Evolutionary conservation across 192 early-diverging fungal genomes (phyloP).

Genomic region (Coemansia sp.): DNA sequence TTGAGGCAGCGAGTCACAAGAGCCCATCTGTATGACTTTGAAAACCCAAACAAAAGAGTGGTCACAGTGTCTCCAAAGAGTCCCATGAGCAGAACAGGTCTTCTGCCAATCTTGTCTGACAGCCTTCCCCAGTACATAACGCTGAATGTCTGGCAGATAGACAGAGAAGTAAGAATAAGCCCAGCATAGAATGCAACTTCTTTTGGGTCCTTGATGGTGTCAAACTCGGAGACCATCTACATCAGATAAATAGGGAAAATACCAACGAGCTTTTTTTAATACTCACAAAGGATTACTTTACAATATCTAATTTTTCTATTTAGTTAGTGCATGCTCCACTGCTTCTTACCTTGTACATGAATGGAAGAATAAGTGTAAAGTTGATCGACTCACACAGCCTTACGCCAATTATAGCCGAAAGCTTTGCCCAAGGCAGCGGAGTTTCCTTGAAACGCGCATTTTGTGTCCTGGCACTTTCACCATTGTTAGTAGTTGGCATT

Average conservation of each 20-base stretch:
- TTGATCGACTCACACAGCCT: neutral
- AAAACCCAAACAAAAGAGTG: conserved; percentile 71
- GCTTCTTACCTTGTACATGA: neutral
- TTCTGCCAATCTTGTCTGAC: conserved; percentile 55
- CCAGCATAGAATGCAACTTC: conserved; percentile 62
- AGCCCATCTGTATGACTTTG: conserved; percentile 60
- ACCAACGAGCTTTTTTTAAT: too few relatives aligned
- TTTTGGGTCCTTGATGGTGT: conserved; percentile 67
- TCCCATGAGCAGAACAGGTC: conserved; percentile 78
- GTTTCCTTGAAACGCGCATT: neutral
- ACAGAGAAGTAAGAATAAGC: neutral
- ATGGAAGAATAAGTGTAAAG: neutral
- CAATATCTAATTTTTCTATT: neutral
- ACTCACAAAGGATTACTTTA: too few relatives aligned
- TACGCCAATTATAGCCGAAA: neutral
- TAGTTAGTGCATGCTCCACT: neutral
- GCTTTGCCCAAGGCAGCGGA: neutral
- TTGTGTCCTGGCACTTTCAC: neutral
- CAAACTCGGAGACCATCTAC: conserved; percentile 70
- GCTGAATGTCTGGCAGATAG: neutral
- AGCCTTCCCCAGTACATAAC: neutral
- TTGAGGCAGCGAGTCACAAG: conserved; percentile 62
- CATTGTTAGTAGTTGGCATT: neutral
- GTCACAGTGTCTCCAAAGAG: conserved; percentile 74
- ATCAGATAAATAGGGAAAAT: neutral